These are phyloP conservation scores for Backusella mclennaniae DNA, from an alignment of 192 early-diverging fungal genomes.

Conservation along the genomic window DNA sequence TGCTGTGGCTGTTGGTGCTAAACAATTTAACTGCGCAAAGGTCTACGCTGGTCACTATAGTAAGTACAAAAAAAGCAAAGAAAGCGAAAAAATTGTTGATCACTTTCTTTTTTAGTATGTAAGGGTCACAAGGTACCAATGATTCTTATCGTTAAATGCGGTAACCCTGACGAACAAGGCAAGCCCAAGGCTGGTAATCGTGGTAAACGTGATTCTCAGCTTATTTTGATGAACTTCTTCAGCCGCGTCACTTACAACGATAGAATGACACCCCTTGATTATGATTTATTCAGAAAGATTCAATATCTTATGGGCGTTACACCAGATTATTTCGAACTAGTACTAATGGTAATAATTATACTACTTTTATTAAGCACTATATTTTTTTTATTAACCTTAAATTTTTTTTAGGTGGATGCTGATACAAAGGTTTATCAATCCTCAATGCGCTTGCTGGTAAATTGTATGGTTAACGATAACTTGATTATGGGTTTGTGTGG, in stretches of 20 bases:
- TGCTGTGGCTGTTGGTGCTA: constrained; percentile 72
- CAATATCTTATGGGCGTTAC: constrained; percentile 82
- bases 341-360: constrained; percentile 63
- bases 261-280: constrained; percentile 88
- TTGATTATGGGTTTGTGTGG: constrained; percentile 96
- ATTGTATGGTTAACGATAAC: constrained; percentile 89
- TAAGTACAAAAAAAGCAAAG: constrained; percentile 19
- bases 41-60: constrained; percentile 79
- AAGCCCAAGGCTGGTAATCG: constrained; percentile 85
- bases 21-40: constrained; percentile 76
- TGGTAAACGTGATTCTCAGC: constrained; percentile 95
- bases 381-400: not conserved
- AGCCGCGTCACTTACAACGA: constrained; percentile 84
- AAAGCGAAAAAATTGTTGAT: not conserved
- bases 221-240: constrained; percentile 97
- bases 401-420: constrained; percentile 66
- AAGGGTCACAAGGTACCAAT: constrained; percentile 67
- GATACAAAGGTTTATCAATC: constrained; percentile 85
- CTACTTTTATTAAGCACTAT: not conserved
- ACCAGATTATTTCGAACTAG: constrained; percentile 81
- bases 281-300: constrained; percentile 89
- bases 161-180: constrained; percentile 63
- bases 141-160: constrained; percentile 72
- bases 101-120: constrained; percentile 30
- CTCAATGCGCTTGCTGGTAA: constrained; percentile 79